Evolutionary conservation across 306 rosid species (phyloP), one percentile per base, ranked within the genome.

Genomic region (Gynostemma pentaphyllum): DNA sequence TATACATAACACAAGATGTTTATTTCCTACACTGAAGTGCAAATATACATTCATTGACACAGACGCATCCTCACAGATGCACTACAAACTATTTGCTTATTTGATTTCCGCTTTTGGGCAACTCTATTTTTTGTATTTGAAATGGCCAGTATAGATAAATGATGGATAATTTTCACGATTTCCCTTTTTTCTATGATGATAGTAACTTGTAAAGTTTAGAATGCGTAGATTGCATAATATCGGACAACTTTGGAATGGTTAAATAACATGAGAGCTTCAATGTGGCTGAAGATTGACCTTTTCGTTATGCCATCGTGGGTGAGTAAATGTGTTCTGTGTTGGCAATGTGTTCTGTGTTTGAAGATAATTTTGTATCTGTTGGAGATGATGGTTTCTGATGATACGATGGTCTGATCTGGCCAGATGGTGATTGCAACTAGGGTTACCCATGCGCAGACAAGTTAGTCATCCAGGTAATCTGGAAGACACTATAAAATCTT

Each of bases 341-440:
- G 79, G 85, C 52, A 90, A 85, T 70, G 87, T 84, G 83, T 95
- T 90, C n/a, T 60, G 81, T 87, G 48, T n/a, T n/a, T n/a, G n/a
- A n/a, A n/a, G 96, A 87, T 75, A 80, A 91, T 82, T 82, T 87
- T 66, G 91, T 86, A 30, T 91, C 96, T 22, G 81, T 63, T 74
- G 99, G 96, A 70, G 74, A 5, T 86, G 69, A 90, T 94, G 75
- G 79, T 81, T 84, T 73, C 85, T 72, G 96, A 86, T 71, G 90
- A 92, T 78, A 86, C 95, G 19, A 51, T 2, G 18, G 29, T 51
- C 9, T 18, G 5, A 18, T 50, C 56, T 50, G 9, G 19, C 47
- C 19, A 24, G 56, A n/a, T n/a, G n/a, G n/a, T n/a, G n/a, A 87
- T 76, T 59, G 97, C 96, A 47, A 81, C 96, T 21, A 81, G 40